These are phyloP conservation scores for Leonotis leonurus DNA, from an alignment of 257 asterid genomes.

Conservation along the genomic window DNA sequence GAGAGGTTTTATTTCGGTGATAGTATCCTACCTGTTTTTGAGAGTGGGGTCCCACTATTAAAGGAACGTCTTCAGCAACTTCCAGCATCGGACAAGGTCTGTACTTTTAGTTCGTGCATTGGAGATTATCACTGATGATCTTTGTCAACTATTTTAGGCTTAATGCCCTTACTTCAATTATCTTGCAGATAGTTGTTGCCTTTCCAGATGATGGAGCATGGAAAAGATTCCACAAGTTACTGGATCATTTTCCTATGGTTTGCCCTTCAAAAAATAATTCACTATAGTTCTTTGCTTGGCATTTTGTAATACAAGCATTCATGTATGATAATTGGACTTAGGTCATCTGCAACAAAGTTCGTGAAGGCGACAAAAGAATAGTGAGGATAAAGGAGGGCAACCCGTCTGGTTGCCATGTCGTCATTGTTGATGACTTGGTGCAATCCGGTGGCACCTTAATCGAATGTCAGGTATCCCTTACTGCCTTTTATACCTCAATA, in stretches of 20 bases:
- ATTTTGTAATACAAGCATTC: not conserved
- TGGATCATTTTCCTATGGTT: constrained; percentile 75
- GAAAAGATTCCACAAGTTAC: constrained; percentile 89
- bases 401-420: constrained; percentile 85
- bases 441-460: constrained; percentile 96
- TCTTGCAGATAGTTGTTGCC: constrained; percentile 75
- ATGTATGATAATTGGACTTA: constrained; percentile 15
- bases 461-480: constrained; percentile 76
- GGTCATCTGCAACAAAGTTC: constrained; percentile 95
- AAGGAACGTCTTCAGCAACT: constrained; percentile 75
- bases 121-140: not conserved
- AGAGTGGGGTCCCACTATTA: constrained; percentile 88
- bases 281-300: not conserved
- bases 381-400: constrained; percentile 95
- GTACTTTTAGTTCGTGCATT: constrained; percentile 4
- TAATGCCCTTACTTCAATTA: not conserved
- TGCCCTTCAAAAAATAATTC: not conserved
- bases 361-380: constrained; percentile 90
- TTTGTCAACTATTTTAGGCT: not conserved
- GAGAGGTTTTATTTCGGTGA: constrained; percentile 93
- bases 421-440: constrained; percentile 91
- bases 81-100: constrained; percentile 58
- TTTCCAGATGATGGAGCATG: constrained; percentile 99
- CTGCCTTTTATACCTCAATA: not conserved
- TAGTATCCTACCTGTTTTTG: constrained; percentile 78